Base-by-base conservation (phyloP, 176 grass and related monocot genomes). In the Coix lacrymajobi region DNA sequence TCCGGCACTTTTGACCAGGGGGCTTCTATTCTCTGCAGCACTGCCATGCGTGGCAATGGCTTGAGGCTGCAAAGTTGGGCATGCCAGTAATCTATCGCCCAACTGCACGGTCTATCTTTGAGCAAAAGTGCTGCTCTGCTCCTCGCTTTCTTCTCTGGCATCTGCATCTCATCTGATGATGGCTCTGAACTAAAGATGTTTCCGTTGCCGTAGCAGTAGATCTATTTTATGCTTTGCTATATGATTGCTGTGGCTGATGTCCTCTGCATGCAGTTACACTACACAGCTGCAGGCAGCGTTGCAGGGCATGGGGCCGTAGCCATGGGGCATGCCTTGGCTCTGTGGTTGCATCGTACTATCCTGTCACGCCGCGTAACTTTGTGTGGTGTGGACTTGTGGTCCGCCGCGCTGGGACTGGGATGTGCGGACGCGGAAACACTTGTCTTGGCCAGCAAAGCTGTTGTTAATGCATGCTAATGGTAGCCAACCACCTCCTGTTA, bases 401-500 rank as follows among this genome's bases (percentile, higher is more conserved):
- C 84, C 31, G 30, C 2, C 52, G 10, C 7, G 76, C 38, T 62
- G 65, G n/a, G n/a, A n/a, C n/a, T n/a, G n/a, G n/a, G 57, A 33
- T n/a, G 13, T 25, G 51, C 32, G 51, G 73, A 64, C 52, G 79
- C 10, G 58, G 30, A 25, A 24, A 61, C 44, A 39, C 56, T 45
- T 49, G 44, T 34, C 15, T 52, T 52, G 61, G 81, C 81, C 69
- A 70, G 77, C 62, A 33, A 32, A 36, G 66, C 75, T 80, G 69
- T 74, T 80, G 69, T 74, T 20, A 70, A 44, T 89, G 31, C 63
- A 77, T 80, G 69, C 45, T 41, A 66, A 38, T 88, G 34, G 29
- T 38, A 29, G 54, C 80, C 75, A 63, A 60, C 77, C 20, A 85
- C 81, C 70, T 19, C 40, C 61, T 62, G 17, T 75, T 84, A 24